phyloP scores from a whole-genome alignment of 768 basidiomycete species.

The Leucocoprinus sp. region DNA sequence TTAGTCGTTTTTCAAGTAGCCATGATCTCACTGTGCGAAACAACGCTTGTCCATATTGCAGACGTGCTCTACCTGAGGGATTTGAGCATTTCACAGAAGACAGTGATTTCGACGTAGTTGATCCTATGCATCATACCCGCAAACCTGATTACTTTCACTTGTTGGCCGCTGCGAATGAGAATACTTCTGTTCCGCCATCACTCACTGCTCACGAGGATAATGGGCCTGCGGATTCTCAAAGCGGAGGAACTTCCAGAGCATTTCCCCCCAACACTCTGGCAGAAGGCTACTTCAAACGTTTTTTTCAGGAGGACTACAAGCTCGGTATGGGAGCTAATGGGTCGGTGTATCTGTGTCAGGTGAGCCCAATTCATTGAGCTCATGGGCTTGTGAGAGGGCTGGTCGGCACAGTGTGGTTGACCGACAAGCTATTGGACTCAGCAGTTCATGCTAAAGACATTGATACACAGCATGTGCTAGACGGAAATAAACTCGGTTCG shows the following conservation, averaged over 20 bases:
- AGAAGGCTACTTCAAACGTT: slow-evolving; percentile 87
- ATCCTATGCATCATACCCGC: slow-evolving; percentile 40
- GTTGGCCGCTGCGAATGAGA: slow-evolving; percentile 65
- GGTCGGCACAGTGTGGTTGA: slow-evolving; percentile 43
- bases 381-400: neutral
- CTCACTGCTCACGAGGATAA: slow-evolving; percentile 17
- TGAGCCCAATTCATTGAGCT: slow-evolving; percentile 23
- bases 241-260: slow-evolving; percentile 18
- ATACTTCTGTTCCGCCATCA: slow-evolving; percentile 45
- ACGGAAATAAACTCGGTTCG: slow-evolving; percentile 77
- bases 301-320: slow-evolving; percentile 84
- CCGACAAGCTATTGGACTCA: neutral
- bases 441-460: slow-evolving; percentile 10
- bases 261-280: slow-evolving; percentile 75
- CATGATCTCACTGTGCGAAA: slow-evolving; percentile 13
- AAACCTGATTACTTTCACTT: slow-evolving; percentile 78
- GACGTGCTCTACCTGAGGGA: slow-evolving; percentile 44
- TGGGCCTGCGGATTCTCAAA: neutral
- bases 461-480: slow-evolving; percentile 61
- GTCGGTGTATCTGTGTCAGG: slow-evolving; percentile 82
- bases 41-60: slow-evolving; percentile 66
- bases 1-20: slow-evolving; percentile 30
- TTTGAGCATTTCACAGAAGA: slow-evolving; percentile 24
- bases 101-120: slow-evolving; percentile 25
- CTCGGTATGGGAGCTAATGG: slow-evolving; percentile 96